Conservation (phyloP, 768 basidiomycete species). For the Termitomyces sp. region DNA sequence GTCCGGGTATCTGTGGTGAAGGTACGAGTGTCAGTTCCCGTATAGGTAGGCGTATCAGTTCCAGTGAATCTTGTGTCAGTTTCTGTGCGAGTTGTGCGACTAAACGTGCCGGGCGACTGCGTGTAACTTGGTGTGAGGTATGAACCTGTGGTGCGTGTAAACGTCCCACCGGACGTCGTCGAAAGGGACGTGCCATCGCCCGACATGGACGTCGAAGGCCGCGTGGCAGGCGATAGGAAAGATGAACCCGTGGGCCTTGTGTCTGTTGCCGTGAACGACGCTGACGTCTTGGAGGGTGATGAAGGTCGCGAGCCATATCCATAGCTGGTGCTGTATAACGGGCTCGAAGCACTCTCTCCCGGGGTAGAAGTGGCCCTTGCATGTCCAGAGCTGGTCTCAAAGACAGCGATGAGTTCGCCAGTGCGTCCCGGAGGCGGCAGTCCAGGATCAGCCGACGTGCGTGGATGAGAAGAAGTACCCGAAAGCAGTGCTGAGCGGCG, state of each 20-base stretch:
- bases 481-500: conserved; percentile 42
- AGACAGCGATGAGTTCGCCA: conserved; percentile 70
- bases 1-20: conserved; percentile 6
- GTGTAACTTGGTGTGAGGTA: conserved; percentile 32
- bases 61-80: conserved; percentile 16
- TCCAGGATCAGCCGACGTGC: conserved; percentile 55
- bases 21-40: conserved; percentile 25
- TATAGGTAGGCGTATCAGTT: conserved; percentile 1
- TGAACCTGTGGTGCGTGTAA: conserved; percentile 22
- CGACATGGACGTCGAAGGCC: conserved; percentile 19
- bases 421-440: conserved; percentile 53
- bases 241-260: conserved; percentile 31
- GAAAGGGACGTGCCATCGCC: conserved; percentile 22
- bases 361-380: conserved; percentile 51
- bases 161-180: conserved; percentile 21
- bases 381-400: conserved; percentile 51
- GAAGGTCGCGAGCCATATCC: conserved; percentile 39
- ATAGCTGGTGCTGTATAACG: conserved; percentile 27
- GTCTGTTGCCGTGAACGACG: conserved; percentile 32
- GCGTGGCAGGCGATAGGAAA: conserved; percentile 35
- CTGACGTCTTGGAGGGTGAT: conserved; percentile 40
- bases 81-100: conserved; percentile 15
- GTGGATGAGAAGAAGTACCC: conserved; percentile 38
- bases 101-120: conserved; percentile 34
- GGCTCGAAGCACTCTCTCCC: conserved; percentile 33